Conservation (phyloP, 148 eudicot genomes). For the Cornus kousa region DNA sequence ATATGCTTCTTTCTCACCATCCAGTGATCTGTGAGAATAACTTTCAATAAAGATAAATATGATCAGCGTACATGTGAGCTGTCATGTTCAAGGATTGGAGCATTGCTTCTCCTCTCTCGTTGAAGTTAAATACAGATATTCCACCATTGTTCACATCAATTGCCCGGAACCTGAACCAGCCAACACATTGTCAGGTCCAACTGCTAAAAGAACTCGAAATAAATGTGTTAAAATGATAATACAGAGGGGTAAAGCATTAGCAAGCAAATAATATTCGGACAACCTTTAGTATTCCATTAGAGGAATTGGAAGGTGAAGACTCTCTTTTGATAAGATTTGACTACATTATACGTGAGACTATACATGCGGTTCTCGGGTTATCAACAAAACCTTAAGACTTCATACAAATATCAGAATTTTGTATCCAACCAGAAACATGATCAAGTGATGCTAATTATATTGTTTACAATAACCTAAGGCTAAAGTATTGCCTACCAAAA, state of each 20-base stretch:
- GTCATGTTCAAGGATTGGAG: constrained; percentile 69
- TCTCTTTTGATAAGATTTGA: too few relatives aligned
- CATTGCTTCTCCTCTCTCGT: constrained; percentile 63
- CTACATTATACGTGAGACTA: neutral
- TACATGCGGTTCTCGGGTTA: neutral
- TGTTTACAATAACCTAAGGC: neutral
- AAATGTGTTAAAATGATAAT: neutral
- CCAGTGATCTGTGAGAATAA: neutral
- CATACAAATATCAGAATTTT: neutral
- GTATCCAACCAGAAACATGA: too few relatives aligned
- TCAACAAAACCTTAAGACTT: neutral
- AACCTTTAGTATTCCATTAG: neutral
- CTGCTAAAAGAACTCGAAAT: neutral
- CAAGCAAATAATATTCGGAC: neutral
- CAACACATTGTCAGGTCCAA: constrained; percentile 5
- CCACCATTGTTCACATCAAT: constrained; percentile 72
- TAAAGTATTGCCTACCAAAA: neutral
- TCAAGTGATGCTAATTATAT: too few relatives aligned
- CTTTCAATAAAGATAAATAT: constrained; percentile 43
- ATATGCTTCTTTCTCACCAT: neutral
- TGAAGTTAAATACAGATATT: constrained; percentile 55
- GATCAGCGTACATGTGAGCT: constrained; percentile 68
- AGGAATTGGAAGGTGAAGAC: neutral
- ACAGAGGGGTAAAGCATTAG: neutral
- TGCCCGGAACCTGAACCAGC: constrained; percentile 56